Percentiles rank a stretch among this genome's conserved stretches.
These are phyloP conservation scores for Aspergillus cejpii DNA, from an alignment of 2,329 filamentous ascomycete species.

Conservation along the genomic window DNA sequence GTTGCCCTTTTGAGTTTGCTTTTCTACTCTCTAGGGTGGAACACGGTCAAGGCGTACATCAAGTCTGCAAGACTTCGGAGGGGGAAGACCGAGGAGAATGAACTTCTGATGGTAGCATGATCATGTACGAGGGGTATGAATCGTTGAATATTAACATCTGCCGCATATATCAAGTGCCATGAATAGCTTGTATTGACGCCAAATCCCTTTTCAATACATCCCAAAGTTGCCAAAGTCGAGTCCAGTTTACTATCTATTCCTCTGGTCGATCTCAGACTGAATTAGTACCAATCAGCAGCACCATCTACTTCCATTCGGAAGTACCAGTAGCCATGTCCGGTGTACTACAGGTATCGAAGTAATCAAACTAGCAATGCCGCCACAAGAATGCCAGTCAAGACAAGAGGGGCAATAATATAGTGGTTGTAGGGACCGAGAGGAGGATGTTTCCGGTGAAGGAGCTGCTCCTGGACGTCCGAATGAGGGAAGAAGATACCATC, in stretches of 20 bases:
- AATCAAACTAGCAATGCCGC: not conserved
- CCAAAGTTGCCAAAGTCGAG: no score
- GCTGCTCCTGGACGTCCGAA: not conserved
- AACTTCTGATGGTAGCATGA: not conserved
- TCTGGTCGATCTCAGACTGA: no score
- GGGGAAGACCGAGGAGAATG: not conserved
- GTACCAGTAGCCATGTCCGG: no score
- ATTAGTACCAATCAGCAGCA: no score
- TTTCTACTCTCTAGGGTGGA: slow-evolving; percentile 61
- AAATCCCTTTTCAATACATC: no score
- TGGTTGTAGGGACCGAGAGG: not conserved
- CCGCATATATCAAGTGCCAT: no score
- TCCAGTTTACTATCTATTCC: no score
- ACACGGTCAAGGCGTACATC: slow-evolving; percentile 49
- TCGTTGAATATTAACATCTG: no score
- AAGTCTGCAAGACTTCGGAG: not conserved
- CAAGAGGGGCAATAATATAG: not conserved
- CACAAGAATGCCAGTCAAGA: not conserved
- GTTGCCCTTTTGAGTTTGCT: slow-evolving; percentile 59
- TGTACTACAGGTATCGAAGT: not conserved
- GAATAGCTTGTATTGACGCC: no score
- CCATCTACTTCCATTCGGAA: no score
- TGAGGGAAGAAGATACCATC: not conserved
- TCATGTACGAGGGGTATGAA: no score
- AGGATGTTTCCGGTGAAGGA: not conserved